Base-by-base conservation (phyloP, 805 yeast genomes). In the Starmera amethionina region DNA sequence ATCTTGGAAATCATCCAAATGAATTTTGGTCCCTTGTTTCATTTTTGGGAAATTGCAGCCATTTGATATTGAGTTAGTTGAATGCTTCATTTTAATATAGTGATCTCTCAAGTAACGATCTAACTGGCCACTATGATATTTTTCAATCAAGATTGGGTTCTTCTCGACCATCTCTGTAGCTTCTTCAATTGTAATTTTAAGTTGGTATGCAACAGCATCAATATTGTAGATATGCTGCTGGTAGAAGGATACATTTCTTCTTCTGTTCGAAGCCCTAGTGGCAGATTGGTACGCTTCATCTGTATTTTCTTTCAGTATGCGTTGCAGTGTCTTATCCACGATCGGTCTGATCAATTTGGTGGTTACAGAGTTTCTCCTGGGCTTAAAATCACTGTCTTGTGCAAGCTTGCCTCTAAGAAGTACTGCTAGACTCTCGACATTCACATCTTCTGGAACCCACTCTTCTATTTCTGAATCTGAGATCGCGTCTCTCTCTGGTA, bases 181-280 rank as follows among this genome's bases (percentile, higher is more conserved):
- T 8, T 45, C 41, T 18, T 46, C 52, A 1, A 34, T 25, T 8
- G 49, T 38, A 4, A 52, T 45, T 16, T 39, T 44, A 11, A 54
- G 40, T 14, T 40, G 35, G 32, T 51, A 52, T 2, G 48, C 38
- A 1, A 54, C 55, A 3, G 48, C 42, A 34, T 54, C 58, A 14
- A 54, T 50, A 2, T 54, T 51, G 35, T 51, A 54, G 9, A 54
- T 50, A 28, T 52, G 57, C 34, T 52, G 51, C 35, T 52, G 55
- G 18, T 42, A 43, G 22, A 52, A 48, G 0, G 54, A 47, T 8
- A 47, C 31, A 27, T 50, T 45, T 34, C 55, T 47, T 13, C 51
- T 39, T 16, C 40, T 34, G 11, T 18, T n/a, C 4, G n/a, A 9
- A 3, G 14, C 12, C 27, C 12, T n/a, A 14, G 28, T 13, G 10